Evolutionary conservation across 176 grass and related monocot species (phyloP).

Genomic region (Oropetium thomaeum): DNA sequence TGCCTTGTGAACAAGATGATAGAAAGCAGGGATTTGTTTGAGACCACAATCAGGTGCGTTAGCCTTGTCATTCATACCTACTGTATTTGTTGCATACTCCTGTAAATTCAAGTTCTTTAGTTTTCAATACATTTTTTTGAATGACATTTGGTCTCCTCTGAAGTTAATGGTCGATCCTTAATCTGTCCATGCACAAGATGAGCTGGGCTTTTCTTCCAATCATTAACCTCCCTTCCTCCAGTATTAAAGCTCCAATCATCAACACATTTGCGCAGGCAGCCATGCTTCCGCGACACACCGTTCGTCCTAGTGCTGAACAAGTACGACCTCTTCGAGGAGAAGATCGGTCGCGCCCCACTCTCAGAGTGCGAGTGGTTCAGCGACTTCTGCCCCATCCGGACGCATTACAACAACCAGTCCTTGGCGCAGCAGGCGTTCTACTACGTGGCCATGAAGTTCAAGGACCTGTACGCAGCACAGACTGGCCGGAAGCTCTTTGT

Average conservation of each 20-base stretch:
- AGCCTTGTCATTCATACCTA: not conserved
- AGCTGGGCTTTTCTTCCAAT: not conserved
- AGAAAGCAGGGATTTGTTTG: slow-evolving; percentile 84
- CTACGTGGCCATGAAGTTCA: slow-evolving; percentile 91
- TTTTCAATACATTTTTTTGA: not conserved
- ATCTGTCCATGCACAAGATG: not conserved
- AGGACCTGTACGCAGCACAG: slow-evolving; percentile 59
- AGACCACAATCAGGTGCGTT: slow-evolving; percentile 74
- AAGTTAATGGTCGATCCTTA: not conserved
- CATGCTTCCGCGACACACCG: slow-evolving; percentile 72
- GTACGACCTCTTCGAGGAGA: slow-evolving; percentile 88
- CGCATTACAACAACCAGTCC: slow-evolving; percentile 75
- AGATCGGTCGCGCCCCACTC: slow-evolving; percentile 51
- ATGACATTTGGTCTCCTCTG: not conserved
- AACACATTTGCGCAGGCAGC: slow-evolving; percentile 46
- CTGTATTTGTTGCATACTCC: not conserved
- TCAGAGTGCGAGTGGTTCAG: slow-evolving; percentile 71
- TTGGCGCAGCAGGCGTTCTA: slow-evolving; percentile 91
- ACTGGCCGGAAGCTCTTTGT: slow-evolving; percentile 78
- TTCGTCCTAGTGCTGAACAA: slow-evolving; percentile 96
- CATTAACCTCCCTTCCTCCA: not conserved
- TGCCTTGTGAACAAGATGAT: slow-evolving; percentile 81
- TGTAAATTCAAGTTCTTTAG: not conserved
- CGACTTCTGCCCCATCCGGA: slow-evolving; percentile 74
- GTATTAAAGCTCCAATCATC: not conserved